Evolutionary conservation across 306 rosid species (phyloP).

Genomic region (Clitoria ternatea): DNA sequence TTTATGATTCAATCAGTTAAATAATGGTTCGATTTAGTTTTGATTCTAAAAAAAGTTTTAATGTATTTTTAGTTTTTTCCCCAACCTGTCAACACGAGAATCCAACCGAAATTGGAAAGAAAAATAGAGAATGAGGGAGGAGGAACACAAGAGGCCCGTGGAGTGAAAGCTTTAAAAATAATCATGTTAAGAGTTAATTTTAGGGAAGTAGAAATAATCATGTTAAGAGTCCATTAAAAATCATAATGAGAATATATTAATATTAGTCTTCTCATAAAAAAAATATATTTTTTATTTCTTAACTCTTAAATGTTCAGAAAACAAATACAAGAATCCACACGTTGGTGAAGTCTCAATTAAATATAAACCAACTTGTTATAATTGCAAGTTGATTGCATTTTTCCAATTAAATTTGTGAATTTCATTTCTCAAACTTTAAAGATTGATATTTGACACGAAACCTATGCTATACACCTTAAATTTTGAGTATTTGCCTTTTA

Average conservation of each 20-base stretch:
- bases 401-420: neutral
- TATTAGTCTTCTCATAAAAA: too few species aligned
- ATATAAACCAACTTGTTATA: neutral
- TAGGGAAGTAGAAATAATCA: too few species aligned
- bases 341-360: neutral
- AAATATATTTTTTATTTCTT: too few species aligned
- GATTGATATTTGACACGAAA: neutral
- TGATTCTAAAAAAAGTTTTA: too few species aligned
- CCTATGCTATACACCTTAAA: neutral
- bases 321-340: neutral
- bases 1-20: too few species aligned
- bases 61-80: neutral
- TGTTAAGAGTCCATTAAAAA: too few species aligned
- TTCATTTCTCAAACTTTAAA: neutral
- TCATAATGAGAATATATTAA: too few species aligned
- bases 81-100: slow-evolving; percentile 8
- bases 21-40: too few species aligned
- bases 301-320: neutral
- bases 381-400: neutral
- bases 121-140: neutral
- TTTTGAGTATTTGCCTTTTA: neutral
- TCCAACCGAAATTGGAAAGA: neutral
- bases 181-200: too few species aligned
- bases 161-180: too few species aligned
- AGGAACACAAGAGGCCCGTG: too few species aligned